Base-by-base conservation (phyloP, 176 grass and related monocot genomes). In the Carex scoparia region DNA sequence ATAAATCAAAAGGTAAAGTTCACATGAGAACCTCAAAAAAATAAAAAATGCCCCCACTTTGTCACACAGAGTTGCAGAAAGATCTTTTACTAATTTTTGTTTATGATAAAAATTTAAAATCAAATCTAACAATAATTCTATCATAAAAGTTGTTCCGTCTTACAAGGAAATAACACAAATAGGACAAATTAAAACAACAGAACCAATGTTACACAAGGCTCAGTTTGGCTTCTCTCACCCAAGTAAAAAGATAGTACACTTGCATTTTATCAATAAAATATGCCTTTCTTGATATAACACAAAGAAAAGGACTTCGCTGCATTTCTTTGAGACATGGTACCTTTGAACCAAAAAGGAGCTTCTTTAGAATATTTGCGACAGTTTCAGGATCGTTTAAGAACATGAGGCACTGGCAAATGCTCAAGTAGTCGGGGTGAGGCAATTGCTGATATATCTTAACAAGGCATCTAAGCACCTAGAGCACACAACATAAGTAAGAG, bases 371-470 rank as follows among this genome's bases (percentile, higher is more conserved):
- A 88, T 72, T 88, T 55, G 93, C 88, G 48, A 96, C 97, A 61
- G 90, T 87, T 87, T 92, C 87, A 19, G 91, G 90, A 65, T 99
- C 97, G 61, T 91, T 68, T 89, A 99, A 88, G 87, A 94, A 96
- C 97, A 99, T 99, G 30, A 94, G 90, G 62, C 93, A 99, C 51
- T 99, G 97, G 74, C 90, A 96, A 87, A 99, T 96, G 87, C 97
- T 96, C 82, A 96, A 64, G 86, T 86, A 99, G 80, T 99, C 97
- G 62, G 90, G 97, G 82, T 90, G 83, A 84, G 93, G 91, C 64
- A 92, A 87, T 55, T 89, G 89, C 86, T 95, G 91, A 84, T 89
- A 96, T 88, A 99, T 96, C 75, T 96, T 99, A 74, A 99, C 91
- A 64, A 99, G 93, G 84, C 91, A 90, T 6, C 79, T 87, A 60